Evolutionary conservation across 2,329 filamentous ascomycete genomes (phyloP).

Genomic region (Neonectria magnoliae): DNA sequence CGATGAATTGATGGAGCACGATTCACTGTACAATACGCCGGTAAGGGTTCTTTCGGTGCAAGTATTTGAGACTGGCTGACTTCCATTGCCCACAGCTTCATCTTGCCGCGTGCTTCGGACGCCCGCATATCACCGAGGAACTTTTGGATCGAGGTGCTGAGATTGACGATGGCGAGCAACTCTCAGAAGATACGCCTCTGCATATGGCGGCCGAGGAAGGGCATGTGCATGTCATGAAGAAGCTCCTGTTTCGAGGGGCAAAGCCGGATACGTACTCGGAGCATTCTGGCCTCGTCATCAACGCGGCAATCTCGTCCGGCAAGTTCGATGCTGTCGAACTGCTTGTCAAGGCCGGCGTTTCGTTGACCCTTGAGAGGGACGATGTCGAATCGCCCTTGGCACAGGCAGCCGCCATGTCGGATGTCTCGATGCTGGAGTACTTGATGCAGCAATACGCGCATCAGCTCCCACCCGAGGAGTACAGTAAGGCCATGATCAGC

Average conservation of each 20-base stretch:
- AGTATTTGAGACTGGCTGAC: constrained; percentile 45
- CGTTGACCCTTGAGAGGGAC: constrained; percentile 36
- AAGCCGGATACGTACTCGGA: constrained; percentile 47
- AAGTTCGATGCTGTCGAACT: constrained; percentile 53
- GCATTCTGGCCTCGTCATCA: constrained; percentile 49
- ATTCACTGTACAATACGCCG: constrained; percentile 47
- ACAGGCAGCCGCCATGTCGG: constrained; percentile 50
- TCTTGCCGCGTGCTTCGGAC: constrained; percentile 23
- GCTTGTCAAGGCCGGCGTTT: constrained; percentile 51
- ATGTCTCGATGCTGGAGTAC: constrained; percentile 54
- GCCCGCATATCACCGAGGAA: constrained; percentile 26
- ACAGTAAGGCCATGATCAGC: constrained; percentile 51
- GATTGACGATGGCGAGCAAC: constrained; percentile 45
- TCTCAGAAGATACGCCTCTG: constrained; percentile 47
- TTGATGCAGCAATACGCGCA: constrained; percentile 52
- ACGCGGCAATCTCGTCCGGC: constrained; percentile 54
- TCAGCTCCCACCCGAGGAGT: constrained; percentile 51
- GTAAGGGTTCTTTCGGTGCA: constrained; percentile 43
- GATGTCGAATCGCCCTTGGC: constrained; percentile 48
- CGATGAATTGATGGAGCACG: constrained; percentile 46
- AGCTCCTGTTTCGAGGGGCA: constrained; percentile 50
- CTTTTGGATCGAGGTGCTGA: constrained; percentile 21
- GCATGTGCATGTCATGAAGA: constrained; percentile 53
- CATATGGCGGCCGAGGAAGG: constrained; percentile 52
- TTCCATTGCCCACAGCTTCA: constrained; percentile 20